Evolutionary conservation across 164 flowering plant species (phyloP).

Genomic region (Piper longum): DNA sequence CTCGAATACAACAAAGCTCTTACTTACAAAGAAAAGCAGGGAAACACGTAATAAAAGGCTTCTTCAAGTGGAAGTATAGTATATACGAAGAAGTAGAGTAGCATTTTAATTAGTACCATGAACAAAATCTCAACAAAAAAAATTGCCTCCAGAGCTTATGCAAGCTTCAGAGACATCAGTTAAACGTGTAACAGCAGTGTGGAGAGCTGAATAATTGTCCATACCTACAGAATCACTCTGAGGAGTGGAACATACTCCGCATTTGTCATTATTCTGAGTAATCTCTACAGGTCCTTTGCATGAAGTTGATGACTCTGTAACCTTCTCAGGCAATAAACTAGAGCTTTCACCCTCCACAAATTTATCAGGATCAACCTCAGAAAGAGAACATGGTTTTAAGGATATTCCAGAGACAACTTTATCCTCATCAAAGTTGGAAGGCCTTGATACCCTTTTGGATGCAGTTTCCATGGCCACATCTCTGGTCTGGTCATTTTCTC

Average conservation of each 20-base stretch:
- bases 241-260: slow-evolving; percentile 6
- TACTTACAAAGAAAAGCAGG: no score
- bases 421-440: slow-evolving; percentile 3
- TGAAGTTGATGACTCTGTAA: slow-evolving; percentile 5
- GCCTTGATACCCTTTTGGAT: slow-evolving; percentile 4
- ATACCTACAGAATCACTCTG: slow-evolving; percentile 10
- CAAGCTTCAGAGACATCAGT: slow-evolving; percentile 2
- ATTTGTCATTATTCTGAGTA: slow-evolving; percentile 3
- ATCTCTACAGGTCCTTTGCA: slow-evolving; percentile 4
- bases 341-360: slow-evolving; percentile 2
- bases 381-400: slow-evolving; percentile 3
- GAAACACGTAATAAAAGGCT: no score
- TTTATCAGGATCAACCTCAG: slow-evolving; percentile 5
- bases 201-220: slow-evolving; percentile 5
- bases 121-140: neutral
- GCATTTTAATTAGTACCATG: neutral
- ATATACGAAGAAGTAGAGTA: no score
- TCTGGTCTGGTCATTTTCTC: slow-evolving; percentile 7
- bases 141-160: neutral
- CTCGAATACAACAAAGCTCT: no score
- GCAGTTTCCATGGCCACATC: neutral
- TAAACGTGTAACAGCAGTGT: slow-evolving; percentile 8
- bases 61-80: no score
- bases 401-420: slow-evolving; percentile 7
- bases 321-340: slow-evolving; percentile 3